A percentile compares a stretch with the other conserved stretches of the same genome.
Evolutionary conservation across 2,329 filamentous ascomycete species (phyloP).

Genomic region (Pseudogymnoascus sp.): DNA sequence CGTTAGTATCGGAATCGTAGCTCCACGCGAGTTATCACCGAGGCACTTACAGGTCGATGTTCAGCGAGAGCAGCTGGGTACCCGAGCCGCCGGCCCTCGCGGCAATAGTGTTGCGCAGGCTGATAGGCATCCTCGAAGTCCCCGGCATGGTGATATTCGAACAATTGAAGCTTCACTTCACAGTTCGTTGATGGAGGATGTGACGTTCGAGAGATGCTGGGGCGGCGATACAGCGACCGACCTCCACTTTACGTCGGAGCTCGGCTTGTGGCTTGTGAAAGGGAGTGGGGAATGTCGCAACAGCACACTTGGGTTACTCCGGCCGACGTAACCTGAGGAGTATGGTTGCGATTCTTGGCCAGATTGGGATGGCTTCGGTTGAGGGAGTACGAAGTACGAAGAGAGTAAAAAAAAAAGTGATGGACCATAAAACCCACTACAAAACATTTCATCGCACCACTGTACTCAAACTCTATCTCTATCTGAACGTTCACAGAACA

Average conservation of each 20-base stretch:
- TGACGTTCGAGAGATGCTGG: not conserved
- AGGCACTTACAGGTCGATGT: constrained; percentile 58
- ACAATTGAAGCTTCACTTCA: not conserved
- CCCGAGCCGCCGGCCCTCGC: constrained; percentile 51
- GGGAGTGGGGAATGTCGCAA: constrained; percentile 4
- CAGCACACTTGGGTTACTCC: not conserved
- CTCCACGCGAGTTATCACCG: constrained; percentile 8
- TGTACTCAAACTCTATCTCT: constrained; percentile 1
- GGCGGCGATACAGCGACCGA: not conserved
- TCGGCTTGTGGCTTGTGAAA: not conserved
- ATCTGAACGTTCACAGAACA: not conserved
- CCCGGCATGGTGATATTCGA: constrained; percentile 47
- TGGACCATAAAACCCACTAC: not conserved
- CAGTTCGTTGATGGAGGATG: not conserved
- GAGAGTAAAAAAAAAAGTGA: not conserved
- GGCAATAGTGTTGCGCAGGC: constrained; percentile 59
- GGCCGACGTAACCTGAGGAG: not conserved
- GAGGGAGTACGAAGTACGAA: not conserved
- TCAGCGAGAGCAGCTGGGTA: constrained; percentile 53
- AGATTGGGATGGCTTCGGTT: constrained; percentile 7
- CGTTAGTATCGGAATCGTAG: not conserved
- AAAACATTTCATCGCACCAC: not conserved
- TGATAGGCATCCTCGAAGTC: constrained; percentile 63
- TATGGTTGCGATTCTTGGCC: not conserved
- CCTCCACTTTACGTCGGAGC: not conserved